These are phyloP conservation scores for Erysimum cheiri DNA, from an alignment of 441 rosid genomes.

Conservation along the genomic window DNA sequence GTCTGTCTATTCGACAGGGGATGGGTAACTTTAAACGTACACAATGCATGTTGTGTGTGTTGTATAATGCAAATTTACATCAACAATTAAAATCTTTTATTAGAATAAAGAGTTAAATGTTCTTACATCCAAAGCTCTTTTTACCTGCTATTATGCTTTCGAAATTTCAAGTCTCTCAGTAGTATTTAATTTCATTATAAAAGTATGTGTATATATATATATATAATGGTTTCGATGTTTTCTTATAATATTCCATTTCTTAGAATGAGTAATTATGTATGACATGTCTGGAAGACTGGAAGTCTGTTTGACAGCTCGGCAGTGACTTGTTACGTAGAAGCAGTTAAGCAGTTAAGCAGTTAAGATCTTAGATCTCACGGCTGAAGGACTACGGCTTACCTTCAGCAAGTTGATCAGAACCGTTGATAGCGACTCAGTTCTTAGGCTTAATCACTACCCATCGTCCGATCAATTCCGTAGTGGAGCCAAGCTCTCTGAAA, in stretches of 20 bases:
- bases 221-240: background rate
- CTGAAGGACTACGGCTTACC: conserved; percentile 3
- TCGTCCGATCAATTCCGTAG: background rate
- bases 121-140: background rate
- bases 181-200: background rate
- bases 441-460: conserved; percentile 5
- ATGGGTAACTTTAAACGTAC: background rate
- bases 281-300: background rate
- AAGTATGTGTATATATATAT: background rate
- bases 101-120: background rate
- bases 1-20: background rate
- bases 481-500: background rate
- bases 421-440: conserved; percentile 13
- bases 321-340: conserved; percentile 1
- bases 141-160: background rate
- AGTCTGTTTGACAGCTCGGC: conserved; percentile 1
- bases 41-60: background rate
- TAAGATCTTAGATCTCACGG: conserved; percentile 1
- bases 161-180: background rate
- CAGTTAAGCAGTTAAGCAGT: conserved; percentile 1
- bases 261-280: background rate
- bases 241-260: background rate
- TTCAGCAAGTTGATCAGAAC: background rate
- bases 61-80: background rate
- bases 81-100: background rate